phyloP scores from a whole-genome alignment of 768 basidiomycete species.

The Tulasnella sp. region DNA sequence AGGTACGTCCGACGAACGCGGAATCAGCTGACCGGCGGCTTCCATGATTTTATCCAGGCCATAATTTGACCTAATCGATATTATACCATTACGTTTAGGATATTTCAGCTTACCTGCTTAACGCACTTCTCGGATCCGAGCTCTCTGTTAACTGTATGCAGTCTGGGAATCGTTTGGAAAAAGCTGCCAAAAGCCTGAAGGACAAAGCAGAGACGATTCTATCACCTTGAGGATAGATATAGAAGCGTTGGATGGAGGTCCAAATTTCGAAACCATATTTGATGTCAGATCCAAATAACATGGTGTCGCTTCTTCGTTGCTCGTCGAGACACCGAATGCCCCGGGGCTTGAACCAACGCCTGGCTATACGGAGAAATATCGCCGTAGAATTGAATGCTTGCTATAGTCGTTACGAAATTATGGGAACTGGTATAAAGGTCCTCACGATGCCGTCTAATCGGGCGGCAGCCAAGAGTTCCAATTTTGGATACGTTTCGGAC shows the following conservation, averaged over 20 bases:
- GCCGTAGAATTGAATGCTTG: neutral
- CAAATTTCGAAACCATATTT: too few relatives aligned
- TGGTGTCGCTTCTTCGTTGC: neutral
- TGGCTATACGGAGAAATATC: neutral
- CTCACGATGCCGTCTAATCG: neutral
- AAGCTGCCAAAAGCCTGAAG: too few relatives aligned
- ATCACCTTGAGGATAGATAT: too few relatives aligned
- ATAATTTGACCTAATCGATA: neutral
- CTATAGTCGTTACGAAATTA: neutral
- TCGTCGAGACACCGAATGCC: neutral
- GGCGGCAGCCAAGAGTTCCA: neutral
- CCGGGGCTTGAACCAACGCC: neutral
- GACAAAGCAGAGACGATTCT: too few relatives aligned
- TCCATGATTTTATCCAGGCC: neutral
- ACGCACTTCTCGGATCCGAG: too few relatives aligned
- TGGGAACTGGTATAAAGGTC: neutral
- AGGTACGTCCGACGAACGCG: neutral
- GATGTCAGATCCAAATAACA: too few relatives aligned
- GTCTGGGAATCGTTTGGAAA: too few relatives aligned
- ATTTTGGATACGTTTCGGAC: neutral
- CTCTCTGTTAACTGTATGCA: too few relatives aligned
- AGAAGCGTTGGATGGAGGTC: too few relatives aligned
- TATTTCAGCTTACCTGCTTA: too few relatives aligned
- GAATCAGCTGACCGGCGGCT: neutral
- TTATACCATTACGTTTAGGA: neutral